A percentile compares a stretch with the other conserved stretches of the same genome.
Evolutionary conservation across 352 stramenopile species (phyloP).

Genomic region (Elongisporangium anandrum): DNA sequence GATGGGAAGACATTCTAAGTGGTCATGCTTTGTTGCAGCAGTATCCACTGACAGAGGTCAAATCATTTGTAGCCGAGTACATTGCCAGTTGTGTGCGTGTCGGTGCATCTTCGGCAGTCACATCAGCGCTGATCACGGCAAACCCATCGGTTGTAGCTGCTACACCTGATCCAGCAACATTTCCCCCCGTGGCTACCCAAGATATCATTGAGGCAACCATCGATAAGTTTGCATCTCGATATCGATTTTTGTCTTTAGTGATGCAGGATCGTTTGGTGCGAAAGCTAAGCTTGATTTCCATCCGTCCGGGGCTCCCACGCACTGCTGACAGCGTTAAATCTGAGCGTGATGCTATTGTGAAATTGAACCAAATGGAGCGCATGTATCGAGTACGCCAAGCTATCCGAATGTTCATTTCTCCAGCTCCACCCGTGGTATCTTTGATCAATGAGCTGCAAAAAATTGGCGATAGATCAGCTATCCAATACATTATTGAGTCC

Average conservation of each 20-base stretch:
- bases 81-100: conserved; percentile 48
- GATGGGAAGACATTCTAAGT: conserved; percentile 70
- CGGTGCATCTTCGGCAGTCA: conserved; percentile 9
- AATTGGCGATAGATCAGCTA: conserved; percentile 18
- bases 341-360: conserved; percentile 36
- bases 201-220: conserved; percentile 22
- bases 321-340: conserved; percentile 12
- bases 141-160: neutral
- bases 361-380: conserved; percentile 68
- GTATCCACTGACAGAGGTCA: conserved; percentile 43
- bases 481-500: conserved; percentile 30
- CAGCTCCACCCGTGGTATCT: conserved; percentile 14
- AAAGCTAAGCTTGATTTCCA: conserved; percentile 16
- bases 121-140: conserved; percentile 16
- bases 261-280: conserved; percentile 36
- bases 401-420: conserved; percentile 11
- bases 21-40: conserved; percentile 18
- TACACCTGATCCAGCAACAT: neutral
- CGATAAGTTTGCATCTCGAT: conserved; percentile 34
- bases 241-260: conserved; percentile 35
- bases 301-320: conserved; percentile 11
- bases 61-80: conserved; percentile 40
- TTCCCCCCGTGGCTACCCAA: neutral
- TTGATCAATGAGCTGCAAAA: conserved; percentile 43
- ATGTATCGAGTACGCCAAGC: conserved; percentile 52